phyloP scores from a whole-genome alignment of 352 stramenopile genomes.

The Globisporangium echinulatum region DNA sequence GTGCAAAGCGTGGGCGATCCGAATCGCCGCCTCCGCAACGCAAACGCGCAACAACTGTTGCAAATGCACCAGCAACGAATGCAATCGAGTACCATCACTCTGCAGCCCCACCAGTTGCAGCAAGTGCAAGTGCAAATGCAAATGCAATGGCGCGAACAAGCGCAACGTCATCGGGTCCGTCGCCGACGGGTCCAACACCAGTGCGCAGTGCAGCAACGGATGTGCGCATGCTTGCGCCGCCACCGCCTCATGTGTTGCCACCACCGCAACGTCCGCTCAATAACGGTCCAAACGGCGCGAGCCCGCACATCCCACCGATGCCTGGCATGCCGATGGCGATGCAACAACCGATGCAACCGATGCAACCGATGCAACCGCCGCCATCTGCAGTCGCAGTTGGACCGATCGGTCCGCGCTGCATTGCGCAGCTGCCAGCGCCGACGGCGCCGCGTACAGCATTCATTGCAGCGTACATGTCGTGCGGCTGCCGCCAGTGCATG shows the following conservation, averaged over 20 bases:
- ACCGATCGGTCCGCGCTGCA: not conserved
- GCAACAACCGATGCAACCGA: no score
- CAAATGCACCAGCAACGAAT: not conserved
- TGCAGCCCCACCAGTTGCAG: not conserved
- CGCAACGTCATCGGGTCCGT: no score
- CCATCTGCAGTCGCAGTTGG: no score
- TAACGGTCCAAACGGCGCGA: no score
- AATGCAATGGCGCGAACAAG: no score
- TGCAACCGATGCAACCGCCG: no score
- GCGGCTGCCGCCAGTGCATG: slow-evolving; percentile 16
- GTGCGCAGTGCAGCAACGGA: not conserved
- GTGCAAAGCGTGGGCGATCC: no score
- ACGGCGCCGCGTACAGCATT: slow-evolving; percentile 8
- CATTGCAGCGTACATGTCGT: slow-evolving; percentile 13
- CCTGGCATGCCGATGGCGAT: no score
- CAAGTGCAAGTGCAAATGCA: not conserved
- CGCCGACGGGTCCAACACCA: not conserved
- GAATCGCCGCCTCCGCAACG: not conserved
- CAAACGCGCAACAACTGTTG: not conserved
- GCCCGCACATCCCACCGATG: no score
- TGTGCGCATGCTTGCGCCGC: no score
- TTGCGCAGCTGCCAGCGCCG: slow-evolving; percentile 3
- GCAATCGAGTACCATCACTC: not conserved
- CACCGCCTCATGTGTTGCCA: no score
- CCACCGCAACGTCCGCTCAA: no score